Evolutionary conservation across 345 rosid genomes (phyloP).

Genomic region (Cardamine resedifolia): DNA sequence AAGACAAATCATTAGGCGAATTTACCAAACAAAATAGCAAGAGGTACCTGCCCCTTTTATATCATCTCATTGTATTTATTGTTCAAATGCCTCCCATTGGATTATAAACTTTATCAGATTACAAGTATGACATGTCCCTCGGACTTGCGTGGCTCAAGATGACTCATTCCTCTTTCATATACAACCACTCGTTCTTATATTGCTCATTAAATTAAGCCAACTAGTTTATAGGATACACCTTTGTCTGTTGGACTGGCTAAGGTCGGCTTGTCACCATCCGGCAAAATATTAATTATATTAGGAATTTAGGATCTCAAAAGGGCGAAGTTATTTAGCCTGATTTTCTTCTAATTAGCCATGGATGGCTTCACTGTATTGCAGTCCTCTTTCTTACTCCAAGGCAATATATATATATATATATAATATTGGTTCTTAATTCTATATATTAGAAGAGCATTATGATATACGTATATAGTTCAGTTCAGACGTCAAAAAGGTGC

Average conservation of each 20-base stretch:
- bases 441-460: not conserved
- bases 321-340: not conserved
- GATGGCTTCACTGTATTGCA: not conserved
- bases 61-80: too few species aligned
- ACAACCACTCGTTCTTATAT: constrained; percentile 2
- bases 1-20: not conserved
- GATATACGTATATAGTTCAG: not conserved
- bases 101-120: not conserved
- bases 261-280: not conserved
- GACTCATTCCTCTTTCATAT: not conserved
- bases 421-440: not conserved
- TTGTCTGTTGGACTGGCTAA: not conserved
- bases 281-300: not conserved
- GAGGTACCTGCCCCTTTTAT: not conserved
- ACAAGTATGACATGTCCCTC: not conserved
- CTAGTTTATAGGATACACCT: not conserved
- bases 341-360: not conserved
- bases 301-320: not conserved
- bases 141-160: not conserved
- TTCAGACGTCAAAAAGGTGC: not conserved
- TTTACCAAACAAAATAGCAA: constrained; percentile 10
- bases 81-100: too few species aligned
- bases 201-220: not conserved
- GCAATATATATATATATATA: not conserved
- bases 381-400: not conserved